phyloP scores from a whole-genome alignment of 371 early-diverging fungal species.

The Gilbertella persicaria region DNA sequence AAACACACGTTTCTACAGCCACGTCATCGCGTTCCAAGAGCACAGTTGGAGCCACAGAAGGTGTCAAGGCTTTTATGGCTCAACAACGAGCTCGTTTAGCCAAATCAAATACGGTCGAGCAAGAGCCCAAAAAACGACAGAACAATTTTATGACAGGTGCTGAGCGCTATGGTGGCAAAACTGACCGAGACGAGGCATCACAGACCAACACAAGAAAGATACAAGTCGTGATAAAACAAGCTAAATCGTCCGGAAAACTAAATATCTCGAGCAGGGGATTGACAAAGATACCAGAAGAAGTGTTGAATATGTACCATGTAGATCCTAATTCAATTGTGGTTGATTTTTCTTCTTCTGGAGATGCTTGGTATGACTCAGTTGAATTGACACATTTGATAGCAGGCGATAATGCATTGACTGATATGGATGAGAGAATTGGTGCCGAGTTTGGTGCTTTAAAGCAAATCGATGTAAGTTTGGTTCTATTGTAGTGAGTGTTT shows the following conservation, averaged over 20 bases:
- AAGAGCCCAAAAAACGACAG: not conserved
- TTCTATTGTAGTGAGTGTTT: not conserved
- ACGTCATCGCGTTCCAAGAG: not conserved
- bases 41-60: slow-evolving; percentile 26
- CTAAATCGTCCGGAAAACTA: slow-evolving; percentile 60
- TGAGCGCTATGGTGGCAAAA: slow-evolving; percentile 26
- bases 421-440: slow-evolving; percentile 62
- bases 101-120: not conserved
- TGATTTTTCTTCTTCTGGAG: slow-evolving; percentile 53
- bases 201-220: slow-evolving; percentile 27
- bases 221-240: slow-evolving; percentile 39
- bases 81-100: slow-evolving; percentile 39
- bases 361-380: slow-evolving; percentile 64
- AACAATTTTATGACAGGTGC: slow-evolving; percentile 36
- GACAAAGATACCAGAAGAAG: slow-evolving; percentile 61
- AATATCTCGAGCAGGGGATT: slow-evolving; percentile 72
- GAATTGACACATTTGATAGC: slow-evolving; percentile 69
- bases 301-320: slow-evolving; percentile 67
- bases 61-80: slow-evolving; percentile 50
- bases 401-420: slow-evolving; percentile 65
- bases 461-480: slow-evolving; percentile 63
- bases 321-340: slow-evolving; percentile 58
- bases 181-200: slow-evolving; percentile 17
- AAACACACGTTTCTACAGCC: slow-evolving; percentile 6
- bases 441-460: slow-evolving; percentile 66